These are phyloP conservation scores for Tripterygium wilfordii DNA, from an alignment of 177 flowering plant species.

Conservation along the genomic window DNA sequence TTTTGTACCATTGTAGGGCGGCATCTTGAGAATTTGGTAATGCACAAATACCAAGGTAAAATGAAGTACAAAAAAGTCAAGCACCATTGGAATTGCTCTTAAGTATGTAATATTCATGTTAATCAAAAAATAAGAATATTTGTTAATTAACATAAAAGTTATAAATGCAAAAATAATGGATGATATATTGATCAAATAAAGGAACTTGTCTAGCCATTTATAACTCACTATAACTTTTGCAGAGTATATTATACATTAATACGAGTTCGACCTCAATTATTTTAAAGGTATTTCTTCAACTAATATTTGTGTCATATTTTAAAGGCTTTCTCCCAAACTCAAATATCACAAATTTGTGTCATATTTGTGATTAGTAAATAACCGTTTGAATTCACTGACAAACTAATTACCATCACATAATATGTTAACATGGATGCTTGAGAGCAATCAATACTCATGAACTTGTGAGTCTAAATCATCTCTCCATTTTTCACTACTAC, in stretches of 20 bases:
- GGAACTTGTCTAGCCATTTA: slow-evolving; percentile 5
- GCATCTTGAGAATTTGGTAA: too few relatives aligned
- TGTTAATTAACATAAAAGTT: neutral
- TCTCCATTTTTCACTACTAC: slow-evolving; percentile 32
- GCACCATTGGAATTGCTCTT: too few relatives aligned
- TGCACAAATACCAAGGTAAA: too few relatives aligned
- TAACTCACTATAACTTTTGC: slow-evolving; percentile 22
- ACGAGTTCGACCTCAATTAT: slow-evolving; percentile 35
- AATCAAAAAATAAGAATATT: neutral
- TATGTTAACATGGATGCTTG: slow-evolving; percentile 7
- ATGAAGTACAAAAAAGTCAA: too few relatives aligned
- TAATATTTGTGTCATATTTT: neutral
- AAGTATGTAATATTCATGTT: slow-evolving; percentile 11
- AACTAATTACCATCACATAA: slow-evolving; percentile 6
- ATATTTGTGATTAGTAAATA: slow-evolving; percentile 30
- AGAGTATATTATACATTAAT: slow-evolving; percentile 31
- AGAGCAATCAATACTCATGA: slow-evolving; percentile 20
- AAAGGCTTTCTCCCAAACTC: too few relatives aligned
- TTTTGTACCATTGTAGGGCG: too few relatives aligned
- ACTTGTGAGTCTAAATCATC: slow-evolving; percentile 18
- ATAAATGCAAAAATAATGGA: neutral
- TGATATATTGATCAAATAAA: slow-evolving; percentile 8
- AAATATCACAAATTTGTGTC: too few relatives aligned
- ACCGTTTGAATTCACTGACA: slow-evolving; percentile 21
- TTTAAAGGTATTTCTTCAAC: slow-evolving; percentile 11